phyloP scores from a whole-genome alignment of 768 basidiomycete species.

The Hysterangium stoloniferum region DNA sequence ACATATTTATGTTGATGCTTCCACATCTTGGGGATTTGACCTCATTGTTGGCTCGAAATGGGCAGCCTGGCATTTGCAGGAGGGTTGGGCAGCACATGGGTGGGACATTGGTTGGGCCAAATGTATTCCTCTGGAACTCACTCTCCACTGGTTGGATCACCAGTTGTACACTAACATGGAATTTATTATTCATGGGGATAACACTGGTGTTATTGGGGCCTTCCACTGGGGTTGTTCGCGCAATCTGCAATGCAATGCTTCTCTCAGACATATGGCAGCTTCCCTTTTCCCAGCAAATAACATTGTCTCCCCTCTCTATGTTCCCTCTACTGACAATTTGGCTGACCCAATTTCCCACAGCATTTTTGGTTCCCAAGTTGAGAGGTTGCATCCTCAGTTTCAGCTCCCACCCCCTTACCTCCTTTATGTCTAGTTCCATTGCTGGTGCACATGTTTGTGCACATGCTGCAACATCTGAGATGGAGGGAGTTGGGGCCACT shows the following conservation, averaged over 20 bases:
- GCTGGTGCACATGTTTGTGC: not conserved
- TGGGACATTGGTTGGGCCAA: constrained; percentile 9
- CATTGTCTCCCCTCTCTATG: not conserved
- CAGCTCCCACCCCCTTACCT: not conserved
- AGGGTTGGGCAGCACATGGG: not conserved
- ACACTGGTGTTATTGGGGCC: not conserved
- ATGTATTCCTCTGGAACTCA: constrained; percentile 1
- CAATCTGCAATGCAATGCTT: not conserved
- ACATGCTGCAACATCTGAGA: not conserved
- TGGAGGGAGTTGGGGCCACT: too few species aligned
- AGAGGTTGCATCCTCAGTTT: not conserved
- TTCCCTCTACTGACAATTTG: constrained; percentile 5
- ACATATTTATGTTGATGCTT: not conserved
- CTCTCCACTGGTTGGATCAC: not conserved
- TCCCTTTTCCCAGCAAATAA: not conserved
- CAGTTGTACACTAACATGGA: not conserved
- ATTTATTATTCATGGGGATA: not conserved
- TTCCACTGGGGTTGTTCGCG: not conserved
- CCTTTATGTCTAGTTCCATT: not conserved
- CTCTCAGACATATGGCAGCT: not conserved
- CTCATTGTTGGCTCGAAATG: constrained; percentile 3
- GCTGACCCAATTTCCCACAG: constrained; percentile 9
- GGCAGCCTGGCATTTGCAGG: constrained; percentile 9
- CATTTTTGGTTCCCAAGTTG: not conserved
- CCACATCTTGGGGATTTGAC: constrained; percentile 12